phyloP scores from a whole-genome alignment of 805 yeast species.

The Candida stauntonica region DNA sequence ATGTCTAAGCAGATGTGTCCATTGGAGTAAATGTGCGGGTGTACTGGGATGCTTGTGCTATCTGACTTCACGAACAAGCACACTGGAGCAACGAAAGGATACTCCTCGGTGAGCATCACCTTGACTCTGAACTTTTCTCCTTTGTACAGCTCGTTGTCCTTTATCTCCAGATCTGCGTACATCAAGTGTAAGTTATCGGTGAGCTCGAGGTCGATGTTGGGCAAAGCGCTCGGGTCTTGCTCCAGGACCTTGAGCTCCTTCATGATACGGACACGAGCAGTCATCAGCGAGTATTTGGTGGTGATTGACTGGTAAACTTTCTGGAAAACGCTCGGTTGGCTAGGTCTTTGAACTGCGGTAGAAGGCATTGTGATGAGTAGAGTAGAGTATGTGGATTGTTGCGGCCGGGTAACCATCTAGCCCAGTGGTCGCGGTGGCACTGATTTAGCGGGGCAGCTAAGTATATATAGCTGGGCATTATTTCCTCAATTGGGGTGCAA shows the following conservation, averaged over 20 bases:
- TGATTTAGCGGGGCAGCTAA: too few relatives aligned
- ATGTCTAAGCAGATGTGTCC: constrained; percentile 76
- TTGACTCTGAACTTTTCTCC: constrained; percentile 38
- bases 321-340: not conserved
- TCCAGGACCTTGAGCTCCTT: constrained; percentile 24
- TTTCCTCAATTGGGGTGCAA: too few relatives aligned
- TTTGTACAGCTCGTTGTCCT: constrained; percentile 34
- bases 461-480: too few relatives aligned
- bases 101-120: constrained; percentile 38
- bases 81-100: constrained; percentile 58
- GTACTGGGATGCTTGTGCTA: constrained; percentile 46
- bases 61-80: constrained; percentile 42
- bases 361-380: too few relatives aligned
- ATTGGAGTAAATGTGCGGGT: constrained; percentile 71
- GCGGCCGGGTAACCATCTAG: too few relatives aligned
- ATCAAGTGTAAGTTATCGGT: constrained; percentile 32
- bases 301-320: not conserved
- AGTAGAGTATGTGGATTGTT: too few relatives aligned
- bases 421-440: too few relatives aligned
- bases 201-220: constrained; percentile 28
- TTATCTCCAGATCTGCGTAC: constrained; percentile 36
- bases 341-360: too few relatives aligned
- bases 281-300: constrained; percentile 10
- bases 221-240: constrained; percentile 11
- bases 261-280: constrained; percentile 22